These are phyloP conservation scores for Lecanicillium sp. DNA, from an alignment of 2,329 filamentous ascomycete genomes.

Conservation along the genomic window DNA sequence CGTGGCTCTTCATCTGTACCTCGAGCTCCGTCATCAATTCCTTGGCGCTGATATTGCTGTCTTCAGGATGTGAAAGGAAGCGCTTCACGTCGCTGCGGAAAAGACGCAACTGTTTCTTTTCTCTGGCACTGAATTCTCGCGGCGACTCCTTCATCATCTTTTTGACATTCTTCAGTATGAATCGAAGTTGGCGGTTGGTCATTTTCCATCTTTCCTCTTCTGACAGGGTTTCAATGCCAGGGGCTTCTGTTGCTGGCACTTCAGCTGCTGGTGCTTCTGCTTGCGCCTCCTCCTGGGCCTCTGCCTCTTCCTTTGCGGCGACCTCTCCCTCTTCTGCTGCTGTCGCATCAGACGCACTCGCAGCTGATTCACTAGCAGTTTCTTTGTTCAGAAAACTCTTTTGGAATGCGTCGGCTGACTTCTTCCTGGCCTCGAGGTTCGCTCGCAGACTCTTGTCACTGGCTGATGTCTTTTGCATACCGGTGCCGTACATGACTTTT, in stretches of 20 bases:
- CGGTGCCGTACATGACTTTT: constrained; percentile 80
- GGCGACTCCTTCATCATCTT: constrained; percentile 34
- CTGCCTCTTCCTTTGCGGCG: constrained; percentile 10
- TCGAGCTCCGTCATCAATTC: constrained; percentile 24
- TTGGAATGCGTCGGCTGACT: constrained; percentile 15
- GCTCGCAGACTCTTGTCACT: constrained; percentile 15
- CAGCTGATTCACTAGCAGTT: not conserved
- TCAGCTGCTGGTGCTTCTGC: constrained; percentile 10
- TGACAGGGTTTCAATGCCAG: constrained; percentile 11
- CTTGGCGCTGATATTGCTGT: constrained; percentile 17
- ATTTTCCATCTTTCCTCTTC: constrained; percentile 16
- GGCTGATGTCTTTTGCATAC: constrained; percentile 52
- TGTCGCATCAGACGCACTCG: constrained; percentile 9
- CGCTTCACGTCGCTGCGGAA: constrained; percentile 59
- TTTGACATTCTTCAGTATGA: constrained; percentile 23
- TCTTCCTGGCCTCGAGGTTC: constrained; percentile 19
- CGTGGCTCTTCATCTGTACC: constrained; percentile 23
- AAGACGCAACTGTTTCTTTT: constrained; percentile 67
- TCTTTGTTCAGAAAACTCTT: constrained; percentile 10
- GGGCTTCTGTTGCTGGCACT: constrained; percentile 11
- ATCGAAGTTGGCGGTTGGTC: constrained; percentile 18
- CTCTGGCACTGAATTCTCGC: constrained; percentile 51
- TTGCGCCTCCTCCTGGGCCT: constrained; percentile 12
- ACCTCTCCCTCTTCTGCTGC: constrained; percentile 9
- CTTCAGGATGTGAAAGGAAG: constrained; percentile 40